phyloP scores from a whole-genome alignment of 352 stramenopile genomes.

The Plasmopara viticola region DNA sequence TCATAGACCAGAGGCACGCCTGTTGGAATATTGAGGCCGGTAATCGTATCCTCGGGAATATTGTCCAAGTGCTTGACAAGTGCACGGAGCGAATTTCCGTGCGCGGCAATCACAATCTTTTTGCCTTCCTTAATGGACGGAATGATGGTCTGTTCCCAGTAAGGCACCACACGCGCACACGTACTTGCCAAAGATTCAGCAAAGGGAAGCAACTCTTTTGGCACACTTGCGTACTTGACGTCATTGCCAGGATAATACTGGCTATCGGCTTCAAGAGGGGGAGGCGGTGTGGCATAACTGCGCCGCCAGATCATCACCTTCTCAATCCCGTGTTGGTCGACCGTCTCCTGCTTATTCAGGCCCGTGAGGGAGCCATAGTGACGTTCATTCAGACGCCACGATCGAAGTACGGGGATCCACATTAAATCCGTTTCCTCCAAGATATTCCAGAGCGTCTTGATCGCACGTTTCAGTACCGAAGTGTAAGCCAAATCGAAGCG shows the following conservation, averaged over 20 bases:
- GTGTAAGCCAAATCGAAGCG: constrained; percentile 94
- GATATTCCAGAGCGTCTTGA: constrained; percentile 96
- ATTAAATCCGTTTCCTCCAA: constrained; percentile 96
- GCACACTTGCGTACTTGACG: constrained; percentile 87
- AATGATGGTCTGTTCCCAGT: constrained; percentile 94
- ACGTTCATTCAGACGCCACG: constrained; percentile 96
- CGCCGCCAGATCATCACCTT: constrained; percentile 97
- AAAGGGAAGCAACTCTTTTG: constrained; percentile 87
- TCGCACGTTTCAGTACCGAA: constrained; percentile 95
- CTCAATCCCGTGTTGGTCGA: constrained; percentile 97
- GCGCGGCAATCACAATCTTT: constrained; percentile 95
- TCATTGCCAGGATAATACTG: constrained; percentile 89
- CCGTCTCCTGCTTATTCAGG: constrained; percentile 98
- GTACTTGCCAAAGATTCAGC: constrained; percentile 92
- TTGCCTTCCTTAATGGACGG: constrained; percentile 92
- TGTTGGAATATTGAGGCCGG: constrained; percentile 96
- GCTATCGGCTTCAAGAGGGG: constrained; percentile 82
- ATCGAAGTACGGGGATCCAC: constrained; percentile 94
- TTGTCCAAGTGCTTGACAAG: constrained; percentile 98
- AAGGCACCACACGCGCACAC: constrained; percentile 92
- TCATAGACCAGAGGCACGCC: constrained; percentile 95
- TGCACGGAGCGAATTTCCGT: constrained; percentile 97
- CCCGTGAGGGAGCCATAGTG: constrained; percentile 98
- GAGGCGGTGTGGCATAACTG: constrained; percentile 96
- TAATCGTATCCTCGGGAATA: constrained; percentile 96